Percentiles rank a stretch among this genome's conserved stretches.
Conservation (phyloP, 169 alveolate genomes). For the Cyclospora cayetanensis region DNA sequence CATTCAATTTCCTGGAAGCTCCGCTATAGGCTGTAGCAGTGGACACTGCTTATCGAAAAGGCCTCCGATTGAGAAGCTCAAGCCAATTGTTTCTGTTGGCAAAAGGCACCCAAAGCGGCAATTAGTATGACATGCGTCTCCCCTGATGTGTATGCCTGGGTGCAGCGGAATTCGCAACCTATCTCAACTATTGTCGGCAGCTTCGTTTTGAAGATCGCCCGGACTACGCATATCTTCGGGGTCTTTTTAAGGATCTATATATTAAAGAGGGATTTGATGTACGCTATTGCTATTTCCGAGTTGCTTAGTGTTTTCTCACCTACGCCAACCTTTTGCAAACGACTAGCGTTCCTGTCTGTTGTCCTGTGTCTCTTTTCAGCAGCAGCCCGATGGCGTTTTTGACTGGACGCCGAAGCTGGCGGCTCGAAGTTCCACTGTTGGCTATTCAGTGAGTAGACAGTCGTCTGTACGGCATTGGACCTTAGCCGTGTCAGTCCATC, state of each 20-base stretch:
- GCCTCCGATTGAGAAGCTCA: too few species aligned
- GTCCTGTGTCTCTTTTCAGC: constrained; percentile 1
- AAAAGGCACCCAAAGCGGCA: neutral
- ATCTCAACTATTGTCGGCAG: constrained; percentile 83
- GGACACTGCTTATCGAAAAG: too few species aligned
- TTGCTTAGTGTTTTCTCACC: neutral
- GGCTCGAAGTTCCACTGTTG: constrained; percentile 50
- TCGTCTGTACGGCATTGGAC: too few species aligned
- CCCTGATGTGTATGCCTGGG: neutral
- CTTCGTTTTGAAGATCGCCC: constrained; percentile 88
- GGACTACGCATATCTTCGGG: constrained; percentile 91
- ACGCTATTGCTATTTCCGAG: neutral
- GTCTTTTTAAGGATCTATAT: constrained; percentile 94
- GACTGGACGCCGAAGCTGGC: constrained; percentile 65
- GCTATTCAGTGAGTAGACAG: constrained; percentile 58
- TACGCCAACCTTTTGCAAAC: neutral
- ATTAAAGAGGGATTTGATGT: constrained; percentile 87
- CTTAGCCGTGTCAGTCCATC: too few species aligned
- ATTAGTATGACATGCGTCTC: neutral
- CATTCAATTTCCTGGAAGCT: too few species aligned
- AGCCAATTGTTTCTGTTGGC: too few species aligned
- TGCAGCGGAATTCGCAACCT: constrained; percentile 82
- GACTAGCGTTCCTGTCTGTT: neutral
- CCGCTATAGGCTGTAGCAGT: too few species aligned
- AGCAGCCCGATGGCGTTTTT: constrained; percentile 62